Conservation (phyloP, 805 yeast species). For the Candida glaebosa region DNA sequence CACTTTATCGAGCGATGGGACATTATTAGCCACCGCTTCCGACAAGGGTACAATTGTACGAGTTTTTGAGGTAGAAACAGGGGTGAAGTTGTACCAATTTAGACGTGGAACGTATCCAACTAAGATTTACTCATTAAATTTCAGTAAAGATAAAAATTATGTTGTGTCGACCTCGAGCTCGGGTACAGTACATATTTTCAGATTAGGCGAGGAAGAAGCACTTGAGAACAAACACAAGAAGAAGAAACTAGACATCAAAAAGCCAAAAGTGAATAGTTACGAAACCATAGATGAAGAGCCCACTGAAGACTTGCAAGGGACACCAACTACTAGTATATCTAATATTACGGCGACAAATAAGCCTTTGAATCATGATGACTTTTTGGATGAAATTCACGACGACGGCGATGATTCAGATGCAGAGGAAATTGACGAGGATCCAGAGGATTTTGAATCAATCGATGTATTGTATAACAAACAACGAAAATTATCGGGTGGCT, state of each 20-base stretch:
- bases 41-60: constrained; percentile 86
- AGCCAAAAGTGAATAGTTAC: constrained; percentile 10
- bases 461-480: constrained; percentile 26
- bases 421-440: constrained; percentile 27
- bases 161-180: constrained; percentile 85
- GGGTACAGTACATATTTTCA: constrained; percentile 89
- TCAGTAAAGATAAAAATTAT: constrained; percentile 65
- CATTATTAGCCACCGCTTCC: constrained; percentile 83
- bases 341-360: constrained; percentile 5
- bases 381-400: constrained; percentile 15
- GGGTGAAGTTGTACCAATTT: constrained; percentile 64
- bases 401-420: constrained; percentile 24
- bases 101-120: constrained; percentile 87
- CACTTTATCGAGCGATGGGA: constrained; percentile 70
- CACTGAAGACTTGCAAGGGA: constrained; percentile 2
- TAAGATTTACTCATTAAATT: constrained; percentile 68
- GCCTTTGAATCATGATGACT: constrained; percentile 13
- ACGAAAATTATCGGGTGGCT: constrained; percentile 37
- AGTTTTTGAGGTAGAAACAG: constrained; percentile 67
- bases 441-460: constrained; percentile 12
- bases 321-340: constrained; percentile 4
- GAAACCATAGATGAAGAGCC: constrained; percentile 28
- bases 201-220: constrained; percentile 55
- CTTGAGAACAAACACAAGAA: constrained; percentile 34
- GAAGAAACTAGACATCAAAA: constrained; percentile 17